Base-by-base conservation (phyloP, 106 monocot genomes). In the Acorus calamus region DNA sequence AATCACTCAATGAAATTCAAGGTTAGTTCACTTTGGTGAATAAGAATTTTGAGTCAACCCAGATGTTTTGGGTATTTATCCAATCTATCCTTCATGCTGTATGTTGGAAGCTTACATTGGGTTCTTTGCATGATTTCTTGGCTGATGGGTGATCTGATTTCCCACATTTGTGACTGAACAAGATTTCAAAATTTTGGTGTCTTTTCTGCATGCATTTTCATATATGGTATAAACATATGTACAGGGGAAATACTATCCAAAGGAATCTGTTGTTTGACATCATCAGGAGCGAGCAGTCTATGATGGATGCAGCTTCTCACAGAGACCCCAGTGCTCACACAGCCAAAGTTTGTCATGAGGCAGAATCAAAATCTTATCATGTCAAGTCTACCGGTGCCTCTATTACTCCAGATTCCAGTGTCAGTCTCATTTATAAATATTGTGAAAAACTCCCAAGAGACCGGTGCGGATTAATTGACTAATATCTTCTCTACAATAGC, bases 381-480 rank as follows among this genome's bases (percentile, higher is more conserved):
- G 80, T 96, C 67, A 70, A 83, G 45, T 91, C 87, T 52, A 96
- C 96, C 63, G 96, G 91, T 45, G 96, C 91, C 53, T 74, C 57
- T n/a, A 55, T 91, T 43, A 87, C 96, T 54, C 57, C 65, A 60
- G 76, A 77, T 72, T 84, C 87, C 44, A 83, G 87, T 73, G 62
- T 91, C 57, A 63, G 43, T 47, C 76, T 91, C 66, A 72, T 96
- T 14, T 54, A 80, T 65, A 75, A 11, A 83, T 96, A 96, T 46
- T 96, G 96, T 71, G 82, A 82, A 42, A 91, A 69, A 60, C 90
- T 96, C 11, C 87, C 91, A 13, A 84, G 55, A 70, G 87, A 96
- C 76, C 80, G 80, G 91, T 96, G 88, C n/a, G 74, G 14, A 51
- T 44, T 50, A 44, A 56, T 45, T 28, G 28, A 28, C 28, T 28